These are phyloP conservation scores for Coriolopsis trogii DNA, from an alignment of 1,284 basidiomycete species.

Conservation along the genomic window DNA sequence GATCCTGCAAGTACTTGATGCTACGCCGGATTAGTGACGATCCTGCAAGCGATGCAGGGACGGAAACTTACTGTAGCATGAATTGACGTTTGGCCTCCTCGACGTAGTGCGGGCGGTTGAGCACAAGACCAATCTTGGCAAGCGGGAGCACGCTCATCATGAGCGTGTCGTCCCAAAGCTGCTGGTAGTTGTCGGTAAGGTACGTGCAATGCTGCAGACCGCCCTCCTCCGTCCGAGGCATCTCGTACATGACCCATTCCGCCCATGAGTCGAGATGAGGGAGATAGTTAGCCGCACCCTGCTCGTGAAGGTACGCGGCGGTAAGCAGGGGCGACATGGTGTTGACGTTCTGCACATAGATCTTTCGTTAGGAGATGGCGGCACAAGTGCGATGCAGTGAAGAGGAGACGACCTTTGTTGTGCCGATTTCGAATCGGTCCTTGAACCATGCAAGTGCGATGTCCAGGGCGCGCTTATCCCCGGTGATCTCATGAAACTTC, in stretches of 20 bases:
- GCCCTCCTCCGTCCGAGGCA: constrained; percentile 59
- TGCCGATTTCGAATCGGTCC: constrained; percentile 55
- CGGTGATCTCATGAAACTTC: constrained; percentile 49
- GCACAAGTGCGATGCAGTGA: background rate
- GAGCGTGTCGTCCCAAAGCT: constrained; percentile 70
- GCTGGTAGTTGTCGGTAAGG: constrained; percentile 52
- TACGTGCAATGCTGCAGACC: constrained; percentile 69
- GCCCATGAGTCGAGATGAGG: constrained; percentile 63
- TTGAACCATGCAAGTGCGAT: constrained; percentile 60
- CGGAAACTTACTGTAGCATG: constrained; percentile 42
- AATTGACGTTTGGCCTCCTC: constrained; percentile 66
- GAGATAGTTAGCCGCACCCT: constrained; percentile 41
- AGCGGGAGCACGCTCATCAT: constrained; percentile 69
- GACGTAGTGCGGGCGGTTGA: constrained; percentile 55
- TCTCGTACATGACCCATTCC: constrained; percentile 65
- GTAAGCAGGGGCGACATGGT: constrained; percentile 67
- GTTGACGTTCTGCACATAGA: constrained; percentile 54
- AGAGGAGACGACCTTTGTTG: constrained; percentile 46
- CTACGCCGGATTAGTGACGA: background rate
- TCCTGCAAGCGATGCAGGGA: background rate
- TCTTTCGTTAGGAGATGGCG: background rate
- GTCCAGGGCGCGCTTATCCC: constrained; percentile 45
- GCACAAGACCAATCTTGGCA: constrained; percentile 62
- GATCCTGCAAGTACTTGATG: constrained; percentile 54
- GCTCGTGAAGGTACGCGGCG: constrained; percentile 55